phyloP scores from a whole-genome alignment of 2,329 filamentous ascomycete species.

The Ceratocystis cubensis region DNA sequence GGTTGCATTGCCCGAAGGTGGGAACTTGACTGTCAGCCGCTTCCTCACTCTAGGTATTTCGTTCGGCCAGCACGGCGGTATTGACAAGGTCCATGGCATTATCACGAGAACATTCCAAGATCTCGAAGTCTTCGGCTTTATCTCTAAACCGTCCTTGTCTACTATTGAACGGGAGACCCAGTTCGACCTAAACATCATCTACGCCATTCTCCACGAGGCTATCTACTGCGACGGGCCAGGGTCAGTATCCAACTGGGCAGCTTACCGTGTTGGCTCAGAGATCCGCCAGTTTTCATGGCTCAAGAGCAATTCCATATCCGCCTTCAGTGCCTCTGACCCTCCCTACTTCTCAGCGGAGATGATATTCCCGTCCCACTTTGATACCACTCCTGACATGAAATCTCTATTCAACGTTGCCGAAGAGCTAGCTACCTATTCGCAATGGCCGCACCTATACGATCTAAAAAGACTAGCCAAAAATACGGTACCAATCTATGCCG shows the following conservation, averaged over 20 bases:
- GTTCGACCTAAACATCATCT: slow-evolving; percentile 69
- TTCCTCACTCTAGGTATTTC: slow-evolving; percentile 66
- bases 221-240: slow-evolving; percentile 65
- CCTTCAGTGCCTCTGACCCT: slow-evolving; percentile 33
- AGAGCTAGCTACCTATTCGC: slow-evolving; percentile 50
- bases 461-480: slow-evolving; percentile 60
- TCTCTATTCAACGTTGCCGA: slow-evolving; percentile 56
- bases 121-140: slow-evolving; percentile 59
- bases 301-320: slow-evolving; percentile 26
- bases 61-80: slow-evolving; percentile 67
- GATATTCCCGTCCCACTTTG: slow-evolving; percentile 77
- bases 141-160: slow-evolving; percentile 59
- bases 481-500: slow-evolving; percentile 73
- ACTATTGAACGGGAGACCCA: slow-evolving; percentile 53
- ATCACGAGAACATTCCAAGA: slow-evolving; percentile 60
- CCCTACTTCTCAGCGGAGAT: slow-evolving; percentile 85
- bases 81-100: slow-evolving; percentile 62
- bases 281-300: slow-evolving; percentile 42
- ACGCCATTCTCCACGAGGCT: slow-evolving; percentile 75
- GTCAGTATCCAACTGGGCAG: slow-evolving; percentile 60
- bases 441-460: slow-evolving; percentile 71
- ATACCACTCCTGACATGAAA: slow-evolving; percentile 64
- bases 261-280: slow-evolving; percentile 46
- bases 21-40: slow-evolving; percentile 56
- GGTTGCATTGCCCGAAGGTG: slow-evolving; percentile 57